phyloP scores from a whole-genome alignment of 2,329 filamentous ascomycete species.

The Trichoderma guizhouense region DNA sequence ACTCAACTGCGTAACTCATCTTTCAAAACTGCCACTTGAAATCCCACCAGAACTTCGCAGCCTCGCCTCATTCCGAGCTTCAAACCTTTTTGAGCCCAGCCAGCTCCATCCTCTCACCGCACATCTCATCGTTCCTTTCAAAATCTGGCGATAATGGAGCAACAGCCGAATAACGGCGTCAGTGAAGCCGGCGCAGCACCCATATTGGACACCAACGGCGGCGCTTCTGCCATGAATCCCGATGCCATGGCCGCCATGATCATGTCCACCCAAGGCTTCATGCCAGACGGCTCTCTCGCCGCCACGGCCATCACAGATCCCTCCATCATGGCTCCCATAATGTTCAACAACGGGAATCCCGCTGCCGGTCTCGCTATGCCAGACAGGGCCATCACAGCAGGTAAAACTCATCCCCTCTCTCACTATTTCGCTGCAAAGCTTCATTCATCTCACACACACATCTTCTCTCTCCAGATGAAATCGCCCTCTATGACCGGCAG shows the following conservation, averaged over 20 bases:
- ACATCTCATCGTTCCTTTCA: neutral
- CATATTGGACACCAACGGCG: slow-evolving; percentile 10
- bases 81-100: neutral
- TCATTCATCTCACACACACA: neutral
- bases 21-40: neutral
- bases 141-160: slow-evolving; percentile 9
- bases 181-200: slow-evolving; percentile 1
- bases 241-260: slow-evolving; percentile 9
- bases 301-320: slow-evolving; percentile 26
- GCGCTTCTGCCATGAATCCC: slow-evolving; percentile 8
- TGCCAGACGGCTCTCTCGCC: slow-evolving; percentile 27
- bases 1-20: neutral
- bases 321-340: slow-evolving; percentile 32
- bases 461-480: slow-evolving; percentile 65
- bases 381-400: slow-evolving; percentile 33
- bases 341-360: slow-evolving; percentile 31
- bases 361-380: slow-evolving; percentile 20
- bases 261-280: slow-evolving; percentile 24
- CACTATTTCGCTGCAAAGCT: neutral
- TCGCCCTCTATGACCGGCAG: slow-evolving; percentile 94
- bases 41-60: slow-evolving; percentile 4
- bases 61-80: neutral
- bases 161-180: slow-evolving; percentile 15
- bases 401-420: slow-evolving; percentile 24
- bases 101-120: neutral